Percentiles rank a stretch among this genome's conserved stretches.
Evolutionary conservation across 805 yeast genomes (phyloP).

Genomic region (Cyberlindnera subsufficiens): DNA sequence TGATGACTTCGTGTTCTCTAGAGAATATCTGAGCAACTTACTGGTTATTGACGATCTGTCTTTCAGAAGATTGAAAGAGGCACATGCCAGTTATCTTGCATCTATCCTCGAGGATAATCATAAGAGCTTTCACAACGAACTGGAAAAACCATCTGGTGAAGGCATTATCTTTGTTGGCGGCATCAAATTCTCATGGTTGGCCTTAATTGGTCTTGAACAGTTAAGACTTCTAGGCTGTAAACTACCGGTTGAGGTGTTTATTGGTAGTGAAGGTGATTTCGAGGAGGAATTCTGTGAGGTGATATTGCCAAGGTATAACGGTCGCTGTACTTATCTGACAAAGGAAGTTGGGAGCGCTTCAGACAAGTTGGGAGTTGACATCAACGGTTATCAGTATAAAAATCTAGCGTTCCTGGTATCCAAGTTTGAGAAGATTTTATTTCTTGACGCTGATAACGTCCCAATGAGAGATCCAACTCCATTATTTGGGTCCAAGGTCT

Average conservation of each 20-base stretch:
- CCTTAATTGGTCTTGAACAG: conserved; percentile 55
- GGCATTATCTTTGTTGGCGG: conserved; percentile 74
- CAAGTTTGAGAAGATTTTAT: conserved; percentile 60
- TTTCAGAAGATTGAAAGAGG: conserved; percentile 28
- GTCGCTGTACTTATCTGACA: conserved; percentile 57
- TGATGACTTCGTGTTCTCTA: conserved; percentile 36
- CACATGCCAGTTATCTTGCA: conserved; percentile 32
- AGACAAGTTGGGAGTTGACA: conserved; percentile 37
- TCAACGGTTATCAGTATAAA: conserved; percentile 61
- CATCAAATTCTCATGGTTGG: conserved; percentile 66
- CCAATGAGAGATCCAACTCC: conserved; percentile 57
- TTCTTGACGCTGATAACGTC: conserved; percentile 68
- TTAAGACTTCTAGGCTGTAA: conserved; percentile 56
- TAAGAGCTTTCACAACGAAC: conserved; percentile 24
- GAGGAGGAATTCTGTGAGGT: conserved; percentile 60
- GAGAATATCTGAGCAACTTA: conserved; percentile 38
- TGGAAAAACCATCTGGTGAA: conserved; percentile 31
- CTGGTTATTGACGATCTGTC: conserved; percentile 34
- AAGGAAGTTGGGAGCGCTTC: conserved; percentile 48
- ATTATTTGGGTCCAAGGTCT: conserved; percentile 39
- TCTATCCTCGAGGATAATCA: conserved; percentile 33
- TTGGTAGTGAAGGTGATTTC: conserved; percentile 59
- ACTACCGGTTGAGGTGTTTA: conserved; percentile 66
- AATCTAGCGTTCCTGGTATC: conserved; percentile 63
- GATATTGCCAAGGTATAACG: conserved; percentile 53